These are phyloP conservation scores for Mycena rosella DNA, from an alignment of 768 basidiomycete species.

Conservation along the genomic window DNA sequence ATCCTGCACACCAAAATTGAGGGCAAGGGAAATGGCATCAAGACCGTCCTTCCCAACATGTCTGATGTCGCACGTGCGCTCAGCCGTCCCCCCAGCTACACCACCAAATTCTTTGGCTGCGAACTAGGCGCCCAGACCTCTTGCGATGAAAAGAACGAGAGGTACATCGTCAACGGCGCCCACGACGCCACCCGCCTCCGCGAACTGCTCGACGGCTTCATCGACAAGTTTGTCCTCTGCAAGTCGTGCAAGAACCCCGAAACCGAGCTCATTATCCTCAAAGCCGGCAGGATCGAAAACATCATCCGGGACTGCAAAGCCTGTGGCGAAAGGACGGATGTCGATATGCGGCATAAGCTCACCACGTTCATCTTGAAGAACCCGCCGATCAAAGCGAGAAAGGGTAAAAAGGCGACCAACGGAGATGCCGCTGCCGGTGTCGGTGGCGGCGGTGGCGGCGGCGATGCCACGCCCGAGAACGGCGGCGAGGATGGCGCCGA, in stretches of 20 bases:
- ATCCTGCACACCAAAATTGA: slow-evolving; percentile 95
- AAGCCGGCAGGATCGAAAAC: slow-evolving; percentile 81
- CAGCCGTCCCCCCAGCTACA: slow-evolving; percentile 93
- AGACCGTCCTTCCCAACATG: slow-evolving; percentile 99
- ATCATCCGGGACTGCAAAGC: slow-evolving; percentile 99
- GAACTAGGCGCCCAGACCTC: slow-evolving; percentile 98
- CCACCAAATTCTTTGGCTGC: slow-evolving; percentile 99
- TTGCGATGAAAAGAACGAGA: slow-evolving; percentile 95
- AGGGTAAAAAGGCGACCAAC: slow-evolving; percentile 67
- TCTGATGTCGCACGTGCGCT: slow-evolving; percentile 96
- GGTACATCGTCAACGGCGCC: slow-evolving; percentile 98
- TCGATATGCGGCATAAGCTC: slow-evolving; percentile 98
- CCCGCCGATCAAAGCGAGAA: slow-evolving; percentile 91
- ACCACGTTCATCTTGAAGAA: slow-evolving; percentile 98
- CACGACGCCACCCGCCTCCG: slow-evolving; percentile 93
- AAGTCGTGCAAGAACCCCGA: slow-evolving; percentile 99
- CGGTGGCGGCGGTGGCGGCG: slow-evolving; percentile 55
- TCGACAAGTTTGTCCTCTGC: slow-evolving; percentile 98
- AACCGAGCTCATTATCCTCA: slow-evolving; percentile 94
- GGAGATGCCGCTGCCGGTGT: slow-evolving; percentile 63
- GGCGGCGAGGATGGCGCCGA: slow-evolving; percentile 61
- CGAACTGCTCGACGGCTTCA: slow-evolving; percentile 96
- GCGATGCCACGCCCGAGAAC: slow-evolving; percentile 52
- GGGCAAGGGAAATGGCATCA: slow-evolving; percentile 99
- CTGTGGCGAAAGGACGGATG: slow-evolving; percentile 90